phyloP scores from a whole-genome alignment of 257 asterid species.

The Primulina tabacum region DNA sequence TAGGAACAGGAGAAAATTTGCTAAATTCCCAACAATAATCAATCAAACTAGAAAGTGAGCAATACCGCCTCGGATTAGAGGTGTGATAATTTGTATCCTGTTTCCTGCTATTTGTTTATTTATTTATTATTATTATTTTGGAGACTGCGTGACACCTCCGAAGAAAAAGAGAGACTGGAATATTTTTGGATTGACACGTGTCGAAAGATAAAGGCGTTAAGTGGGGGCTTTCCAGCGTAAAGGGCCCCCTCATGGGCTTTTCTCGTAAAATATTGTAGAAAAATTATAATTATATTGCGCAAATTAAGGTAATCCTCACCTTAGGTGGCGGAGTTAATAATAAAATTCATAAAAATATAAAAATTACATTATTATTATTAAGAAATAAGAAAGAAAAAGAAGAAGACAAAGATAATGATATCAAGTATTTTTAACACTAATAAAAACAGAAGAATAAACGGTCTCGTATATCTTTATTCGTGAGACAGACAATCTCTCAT shows the following conservation, averaged over 20 bases:
- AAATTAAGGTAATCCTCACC: no score
- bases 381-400: no score
- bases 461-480: no score
- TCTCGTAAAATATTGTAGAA: background rate
- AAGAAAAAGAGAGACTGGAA: background rate
- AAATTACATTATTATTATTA: no score
- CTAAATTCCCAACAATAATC: slow-evolving; percentile 1
- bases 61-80: slow-evolving; percentile 14
- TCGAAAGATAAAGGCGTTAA: slow-evolving; percentile 24
- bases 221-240: background rate
- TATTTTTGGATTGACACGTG: slow-evolving; percentile 22
- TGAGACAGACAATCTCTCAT: no score
- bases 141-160: slow-evolving; percentile 24
- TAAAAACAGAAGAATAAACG: no score
- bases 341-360: no score
- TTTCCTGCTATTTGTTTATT: background rate
- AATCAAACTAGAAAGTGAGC: slow-evolving; percentile 17
- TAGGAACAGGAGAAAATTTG: background rate
- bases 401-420: no score
- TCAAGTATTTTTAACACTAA: no score
- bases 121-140: background rate
- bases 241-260: slow-evolving; percentile 16
- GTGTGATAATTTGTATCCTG: slow-evolving; percentile 7
- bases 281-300: no score
- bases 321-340: no score